These are phyloP conservation scores for Ascochyta lentis DNA, from an alignment of 2,329 filamentous ascomycete genomes.

Conservation along the genomic window DNA sequence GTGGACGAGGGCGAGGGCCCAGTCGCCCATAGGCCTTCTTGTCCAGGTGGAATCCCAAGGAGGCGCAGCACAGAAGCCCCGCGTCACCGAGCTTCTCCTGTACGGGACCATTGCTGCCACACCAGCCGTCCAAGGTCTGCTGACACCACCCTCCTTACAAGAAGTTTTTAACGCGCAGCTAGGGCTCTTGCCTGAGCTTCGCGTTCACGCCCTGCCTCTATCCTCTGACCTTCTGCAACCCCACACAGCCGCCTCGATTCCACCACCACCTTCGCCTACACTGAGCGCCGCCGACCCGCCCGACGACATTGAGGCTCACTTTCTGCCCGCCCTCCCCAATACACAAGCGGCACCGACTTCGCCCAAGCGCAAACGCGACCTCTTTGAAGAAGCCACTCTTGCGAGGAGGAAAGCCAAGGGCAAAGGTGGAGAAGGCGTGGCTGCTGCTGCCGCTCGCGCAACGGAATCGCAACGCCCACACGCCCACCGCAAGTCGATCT, in stretches of 20 bases:
- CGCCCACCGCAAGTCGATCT: slow-evolving; percentile 44
- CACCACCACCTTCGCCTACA: slow-evolving; percentile 17
- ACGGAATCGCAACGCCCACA: slow-evolving; percentile 35
- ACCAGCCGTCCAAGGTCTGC: slow-evolving; percentile 22
- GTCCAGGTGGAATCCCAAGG: slow-evolving; percentile 34
- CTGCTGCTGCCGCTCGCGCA: slow-evolving; percentile 50
- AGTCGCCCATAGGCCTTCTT: slow-evolving; percentile 52
- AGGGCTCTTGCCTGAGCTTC: slow-evolving; percentile 30
- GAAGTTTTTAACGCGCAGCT: slow-evolving; percentile 4
- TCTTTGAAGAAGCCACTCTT: slow-evolving; percentile 58
- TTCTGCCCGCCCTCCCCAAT: slow-evolving; percentile 38
- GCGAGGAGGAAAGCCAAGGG: slow-evolving; percentile 52
- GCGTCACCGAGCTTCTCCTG: slow-evolving; percentile 55
- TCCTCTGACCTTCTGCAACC: slow-evolving; percentile 51
- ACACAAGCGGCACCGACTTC: slow-evolving; percentile 29
- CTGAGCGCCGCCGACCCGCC: neutral
- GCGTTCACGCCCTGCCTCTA: slow-evolving; percentile 51
- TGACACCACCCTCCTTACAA: slow-evolving; percentile 44
- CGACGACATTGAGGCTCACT: slow-evolving; percentile 37
- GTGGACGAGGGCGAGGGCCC: slow-evolving; percentile 47
- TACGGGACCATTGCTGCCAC: slow-evolving; percentile 48
- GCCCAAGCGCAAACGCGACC: slow-evolving; percentile 53
- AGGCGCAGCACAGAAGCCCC: slow-evolving; percentile 12
- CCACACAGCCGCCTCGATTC: neutral
- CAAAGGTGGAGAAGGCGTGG: slow-evolving; percentile 52